phyloP scores from a whole-genome alignment of 2,329 filamentous ascomycete species.

The Ceratocystis cubensis region DNA sequence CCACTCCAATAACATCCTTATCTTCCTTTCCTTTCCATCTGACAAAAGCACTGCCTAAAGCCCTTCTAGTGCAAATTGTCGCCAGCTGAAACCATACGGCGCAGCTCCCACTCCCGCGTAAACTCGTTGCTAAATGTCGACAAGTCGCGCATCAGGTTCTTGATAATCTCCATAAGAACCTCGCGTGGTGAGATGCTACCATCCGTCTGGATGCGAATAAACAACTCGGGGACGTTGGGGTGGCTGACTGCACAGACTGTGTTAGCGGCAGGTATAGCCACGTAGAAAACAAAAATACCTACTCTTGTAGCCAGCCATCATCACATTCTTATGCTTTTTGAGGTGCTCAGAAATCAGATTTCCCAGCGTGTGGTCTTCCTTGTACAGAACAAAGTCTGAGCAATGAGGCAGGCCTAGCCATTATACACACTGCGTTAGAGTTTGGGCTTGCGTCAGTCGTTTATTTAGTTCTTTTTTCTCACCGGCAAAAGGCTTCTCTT shows the following conservation, averaged over 20 bases:
- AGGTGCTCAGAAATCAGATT: conserved; percentile 82
- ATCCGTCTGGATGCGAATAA: conserved; percentile 81
- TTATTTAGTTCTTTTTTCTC: conserved; percentile 24
- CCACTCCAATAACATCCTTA: not conserved
- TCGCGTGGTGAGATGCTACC: conserved; percentile 80
- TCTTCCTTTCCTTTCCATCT: not conserved
- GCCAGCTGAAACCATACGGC: conserved; percentile 65
- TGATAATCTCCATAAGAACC: conserved; percentile 67
- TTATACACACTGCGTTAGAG: not conserved
- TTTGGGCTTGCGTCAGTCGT: not conserved
- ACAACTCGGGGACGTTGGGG: conserved; percentile 48
- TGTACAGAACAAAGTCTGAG: conserved; percentile 89
- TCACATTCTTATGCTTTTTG: conserved; percentile 68
- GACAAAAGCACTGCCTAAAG: not conserved
- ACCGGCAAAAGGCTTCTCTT: conserved; percentile 81
- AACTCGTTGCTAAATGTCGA: conserved; percentile 74
- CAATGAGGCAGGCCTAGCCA: conserved; percentile 72
- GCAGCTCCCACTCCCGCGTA: conserved; percentile 80
- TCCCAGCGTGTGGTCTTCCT: conserved; percentile 91
- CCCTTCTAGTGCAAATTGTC: conserved; percentile 30
- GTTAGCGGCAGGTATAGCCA: conserved; percentile 12
- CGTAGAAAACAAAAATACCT: conserved; percentile 25
- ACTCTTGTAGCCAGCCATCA: conserved; percentile 89
- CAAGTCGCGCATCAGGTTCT: conserved; percentile 70
- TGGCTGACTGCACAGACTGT: conserved; percentile 36